Base-by-base conservation (phyloP, 176 grass and related monocot species). In the Phyllostachys edulis region DNA sequence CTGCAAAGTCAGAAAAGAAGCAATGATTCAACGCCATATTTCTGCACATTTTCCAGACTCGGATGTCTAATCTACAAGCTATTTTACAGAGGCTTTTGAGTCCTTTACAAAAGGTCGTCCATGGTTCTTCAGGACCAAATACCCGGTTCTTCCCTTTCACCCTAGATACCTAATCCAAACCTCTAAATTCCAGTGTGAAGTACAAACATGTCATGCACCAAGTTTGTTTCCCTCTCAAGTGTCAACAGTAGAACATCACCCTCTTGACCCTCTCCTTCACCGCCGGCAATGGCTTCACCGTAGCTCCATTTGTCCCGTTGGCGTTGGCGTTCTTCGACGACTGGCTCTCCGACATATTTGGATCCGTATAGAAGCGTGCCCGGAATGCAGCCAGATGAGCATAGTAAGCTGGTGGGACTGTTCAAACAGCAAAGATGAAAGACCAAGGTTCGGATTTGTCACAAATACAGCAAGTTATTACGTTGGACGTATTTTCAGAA, bases 241-340 rank as follows among this genome's bases (percentile, higher is more conserved):
- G 44, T 87, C 32, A 94, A 56, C 87, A 94, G 76, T 91, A 94
- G 80, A 94, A 94, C 89, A 91, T 91, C 63, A 94, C 92, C 84
- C 38, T 94, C 71, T 94, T 91, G 63, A 94, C 92, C 84, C 38
- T 94, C 71, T 94, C 92, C 79, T 91, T 91, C 61, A 91, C 77
- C 2, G 87, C 87, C 0, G 89, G 89, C 44, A 94, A 59, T 4
- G 81, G 87, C 45, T 87, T 90, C 41, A 94, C 78, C n/a, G 71
- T 38, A 0, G 67, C 21, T 75, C 80, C 89, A 60, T 87, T 84
- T 15, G 34, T 52, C 9, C 63, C 37, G 16, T 78, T 78, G 26
- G 84, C 44, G 41, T 78, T 82, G 36, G 84, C 52, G 42, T 45
- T 74, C 69, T 88, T 84, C n/a, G 71, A 75, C 39, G 75, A n/a